Evolutionary conservation across 495 filamentous ascomycete genomes (phyloP), one percentile per base, ranked within the genome.

Genomic region (Annulohypoxylon moriforme): DNA sequence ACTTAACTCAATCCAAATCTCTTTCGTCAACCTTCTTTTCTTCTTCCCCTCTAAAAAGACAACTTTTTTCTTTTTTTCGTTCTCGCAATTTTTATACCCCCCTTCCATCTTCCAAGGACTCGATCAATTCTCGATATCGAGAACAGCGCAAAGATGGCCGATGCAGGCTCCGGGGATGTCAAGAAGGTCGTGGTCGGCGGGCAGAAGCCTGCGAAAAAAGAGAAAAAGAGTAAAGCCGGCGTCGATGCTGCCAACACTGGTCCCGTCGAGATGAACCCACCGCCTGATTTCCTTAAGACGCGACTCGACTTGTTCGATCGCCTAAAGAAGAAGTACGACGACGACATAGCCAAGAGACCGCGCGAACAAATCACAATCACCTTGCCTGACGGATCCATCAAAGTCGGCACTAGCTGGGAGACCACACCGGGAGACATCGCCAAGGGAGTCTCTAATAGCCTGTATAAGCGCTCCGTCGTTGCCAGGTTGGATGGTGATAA

Each of bases 271-370:
- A 72, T 93, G 60, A 80, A 85, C 40, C 87, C 88, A n/a, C 84
- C 89, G 29, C 91, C 95, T 20, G 86, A 89, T n/a, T 97, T 92
- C 79, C 85, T 98, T 68, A 81, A 93, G 71, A 87, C 94, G 73
- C 91, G 96, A 31, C 91, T 98, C 75, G 83, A 89, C 27, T 81
- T 99, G 6, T 99, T 98, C 81, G 91, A 98, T 68, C 88, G 90
- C 73, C 81, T 98, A 25, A 97, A 94, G 87, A 89, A 91, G 67
- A 85, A 92, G 78, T 88, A 92, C 74, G 89, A 97, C 58, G 89
- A 90, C 16, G 91, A 96, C 53, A 77, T 92, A 55, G 86, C 89
- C 58, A 81, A 79, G 70, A 90, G 87, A 77, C 88, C 90, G 18
- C 87, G 86, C 56, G 87, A 92, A 60, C 80, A 86, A 24, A 93